Evolutionary conservation across 441 rosid genomes (phyloP).

Genomic region (Erodium moschatum): DNA sequence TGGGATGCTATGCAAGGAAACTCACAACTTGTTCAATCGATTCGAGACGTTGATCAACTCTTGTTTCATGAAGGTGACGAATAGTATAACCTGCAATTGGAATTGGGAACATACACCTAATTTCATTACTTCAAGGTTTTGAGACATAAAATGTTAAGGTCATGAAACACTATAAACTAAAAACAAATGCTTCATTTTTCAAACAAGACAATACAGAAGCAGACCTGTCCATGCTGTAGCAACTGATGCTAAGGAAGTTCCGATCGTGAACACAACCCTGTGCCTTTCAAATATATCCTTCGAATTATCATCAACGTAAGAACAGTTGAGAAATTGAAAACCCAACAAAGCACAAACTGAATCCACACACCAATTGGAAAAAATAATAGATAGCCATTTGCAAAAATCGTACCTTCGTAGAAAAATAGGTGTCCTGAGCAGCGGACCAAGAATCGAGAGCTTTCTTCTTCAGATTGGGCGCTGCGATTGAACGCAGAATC

Average conservation of each 20-base stretch:
- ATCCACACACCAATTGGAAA: neutral
- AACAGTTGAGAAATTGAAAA: neutral
- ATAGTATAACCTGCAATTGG: constrained; percentile 2
- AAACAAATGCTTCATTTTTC: neutral
- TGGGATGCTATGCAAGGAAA: neutral
- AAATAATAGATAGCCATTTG: neutral
- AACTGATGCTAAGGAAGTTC: constrained; percentile 4
- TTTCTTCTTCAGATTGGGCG: neutral
- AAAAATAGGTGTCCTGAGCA: neutral
- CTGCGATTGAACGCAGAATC: constrained; percentile 1
- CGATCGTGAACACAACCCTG: constrained; percentile 5
- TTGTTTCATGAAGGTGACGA: constrained; percentile 6
- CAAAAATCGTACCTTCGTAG: neutral
- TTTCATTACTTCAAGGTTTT: neutral
- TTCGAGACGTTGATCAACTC: constrained; percentile 4
- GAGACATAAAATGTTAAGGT: neutral
- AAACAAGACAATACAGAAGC: neutral
- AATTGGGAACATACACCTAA: neutral
- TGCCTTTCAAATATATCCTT: constrained; percentile 8
- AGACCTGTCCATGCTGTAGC: constrained; percentile 4
- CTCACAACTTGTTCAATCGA: constrained; percentile 5
- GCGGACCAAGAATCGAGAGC: neutral
- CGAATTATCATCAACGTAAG: neutral
- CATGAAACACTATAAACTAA: neutral
- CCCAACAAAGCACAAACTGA: neutral